Conservation (phyloP, 352 stramenopile species). For the Globisporangium cederbergense region DNA sequence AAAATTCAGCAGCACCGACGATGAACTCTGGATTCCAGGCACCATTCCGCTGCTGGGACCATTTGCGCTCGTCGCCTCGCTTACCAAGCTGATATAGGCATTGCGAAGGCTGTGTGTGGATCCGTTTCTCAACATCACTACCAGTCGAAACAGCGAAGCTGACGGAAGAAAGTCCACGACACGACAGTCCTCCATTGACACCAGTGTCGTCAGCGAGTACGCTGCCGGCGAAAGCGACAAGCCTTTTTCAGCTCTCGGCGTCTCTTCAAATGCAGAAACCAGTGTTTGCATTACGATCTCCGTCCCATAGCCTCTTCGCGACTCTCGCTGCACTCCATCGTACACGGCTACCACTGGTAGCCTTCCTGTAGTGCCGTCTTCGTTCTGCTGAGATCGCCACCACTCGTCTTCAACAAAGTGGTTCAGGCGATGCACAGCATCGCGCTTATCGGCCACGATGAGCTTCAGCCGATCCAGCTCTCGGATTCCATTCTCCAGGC, state of each 20-base stretch:
- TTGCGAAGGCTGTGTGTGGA: conserved; percentile 20
- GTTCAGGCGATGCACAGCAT: conserved; percentile 28
- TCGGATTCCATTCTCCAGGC: conserved; percentile 31
- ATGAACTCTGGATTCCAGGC: conserved; percentile 5
- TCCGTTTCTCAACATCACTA: conserved; percentile 30
- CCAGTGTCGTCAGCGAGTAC: not conserved
- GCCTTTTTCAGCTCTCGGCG: not conserved
- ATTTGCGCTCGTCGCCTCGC: not conserved
- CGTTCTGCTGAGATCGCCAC: conserved; percentile 14
- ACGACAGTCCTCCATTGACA: conserved; percentile 26
- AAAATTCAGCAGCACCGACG: conserved; percentile 5
- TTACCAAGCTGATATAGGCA: conserved; percentile 25
- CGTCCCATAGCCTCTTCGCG: not conserved
- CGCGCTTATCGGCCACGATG: conserved; percentile 41
- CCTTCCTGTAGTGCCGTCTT: not conserved
- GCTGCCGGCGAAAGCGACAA: not conserved
- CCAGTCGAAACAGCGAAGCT: conserved; percentile 26
- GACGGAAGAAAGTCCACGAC: conserved; percentile 37
- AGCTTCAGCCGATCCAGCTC: conserved; percentile 37
- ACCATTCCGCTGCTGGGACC: not conserved
- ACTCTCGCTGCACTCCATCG: not conserved
- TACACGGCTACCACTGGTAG: not conserved
- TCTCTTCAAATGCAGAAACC: not conserved
- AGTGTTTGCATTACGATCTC: conserved; percentile 10
- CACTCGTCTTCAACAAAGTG: conserved; percentile 30